Percentiles rank a stretch among this genome's conserved stretches.
These are phyloP conservation scores for Ascochyta rabiei DNA, from an alignment of 2,329 filamentous ascomycete genomes.

Conservation along the genomic window DNA sequence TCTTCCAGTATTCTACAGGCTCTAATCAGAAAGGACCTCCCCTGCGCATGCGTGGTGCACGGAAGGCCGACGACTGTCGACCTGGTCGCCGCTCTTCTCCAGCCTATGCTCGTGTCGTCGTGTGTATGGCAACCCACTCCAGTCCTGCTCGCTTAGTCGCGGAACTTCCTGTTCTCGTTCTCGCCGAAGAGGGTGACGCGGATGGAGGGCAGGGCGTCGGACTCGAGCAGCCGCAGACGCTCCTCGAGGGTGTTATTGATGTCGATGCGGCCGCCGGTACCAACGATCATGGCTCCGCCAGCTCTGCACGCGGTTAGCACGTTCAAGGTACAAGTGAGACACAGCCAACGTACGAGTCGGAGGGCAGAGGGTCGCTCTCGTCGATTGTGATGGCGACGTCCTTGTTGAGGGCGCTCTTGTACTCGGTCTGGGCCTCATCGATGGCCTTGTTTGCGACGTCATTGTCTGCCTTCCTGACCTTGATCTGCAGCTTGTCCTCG, in stretches of 20 bases:
- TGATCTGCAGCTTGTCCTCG: slow-evolving; percentile 77
- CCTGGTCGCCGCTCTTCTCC: background rate
- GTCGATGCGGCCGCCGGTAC: slow-evolving; percentile 89
- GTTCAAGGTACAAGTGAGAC: background rate
- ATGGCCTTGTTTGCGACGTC: slow-evolving; percentile 78
- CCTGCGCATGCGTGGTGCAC: background rate
- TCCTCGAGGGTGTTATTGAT: slow-evolving; percentile 99
- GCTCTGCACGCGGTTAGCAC: slow-evolving; percentile 61
- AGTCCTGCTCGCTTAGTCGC: slow-evolving; percentile 67
- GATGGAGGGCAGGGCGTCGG: slow-evolving; percentile 82
- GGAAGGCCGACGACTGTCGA: background rate
- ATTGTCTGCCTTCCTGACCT: slow-evolving; percentile 79
- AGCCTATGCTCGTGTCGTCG: slow-evolving; percentile 4
- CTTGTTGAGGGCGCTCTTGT: slow-evolving; percentile 76
- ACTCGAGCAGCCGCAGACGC: slow-evolving; percentile 82
- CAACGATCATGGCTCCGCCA: slow-evolving; percentile 81
- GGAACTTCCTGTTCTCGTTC: slow-evolving; percentile 96
- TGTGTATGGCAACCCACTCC: slow-evolving; percentile 1
- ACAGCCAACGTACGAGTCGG: slow-evolving; percentile 73
- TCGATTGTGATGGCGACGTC: slow-evolving; percentile 75
- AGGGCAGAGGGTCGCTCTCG: slow-evolving; percentile 78
- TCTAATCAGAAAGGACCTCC: slow-evolving; percentile 1
- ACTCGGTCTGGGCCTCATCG: slow-evolving; percentile 77
- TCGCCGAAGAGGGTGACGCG: slow-evolving; percentile 87
- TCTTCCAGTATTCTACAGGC: slow-evolving; percentile 20